phyloP scores from a whole-genome alignment of 345 rosid species.

The Bruguiera parviflora region DNA sequence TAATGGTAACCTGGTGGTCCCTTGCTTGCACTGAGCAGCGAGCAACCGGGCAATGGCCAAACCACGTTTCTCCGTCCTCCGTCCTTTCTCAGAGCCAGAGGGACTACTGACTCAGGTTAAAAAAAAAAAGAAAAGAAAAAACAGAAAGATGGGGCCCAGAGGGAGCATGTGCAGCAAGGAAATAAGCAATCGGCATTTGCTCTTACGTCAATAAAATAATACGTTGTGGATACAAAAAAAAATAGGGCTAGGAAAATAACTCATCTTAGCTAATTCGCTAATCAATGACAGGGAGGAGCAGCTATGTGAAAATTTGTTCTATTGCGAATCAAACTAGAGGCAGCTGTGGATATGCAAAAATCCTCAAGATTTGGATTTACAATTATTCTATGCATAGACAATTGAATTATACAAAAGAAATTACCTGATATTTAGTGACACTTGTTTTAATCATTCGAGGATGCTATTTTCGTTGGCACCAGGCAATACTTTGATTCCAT shows the following conservation, averaged over 20 bases:
- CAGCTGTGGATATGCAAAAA: background rate
- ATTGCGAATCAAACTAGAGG: too few species aligned
- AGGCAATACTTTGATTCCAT: conserved; percentile 76
- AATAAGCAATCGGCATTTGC: too few species aligned
- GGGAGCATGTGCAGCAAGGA: too few species aligned
- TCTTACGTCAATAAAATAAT: too few species aligned
- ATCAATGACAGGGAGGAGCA: too few species aligned
- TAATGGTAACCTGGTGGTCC: background rate
- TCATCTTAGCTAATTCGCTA: too few species aligned
- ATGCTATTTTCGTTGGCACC: conserved; percentile 38
- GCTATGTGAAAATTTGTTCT: too few species aligned
- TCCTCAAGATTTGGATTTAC: background rate
- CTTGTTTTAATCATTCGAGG: conserved; percentile 22
- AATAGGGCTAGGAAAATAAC: too few species aligned
- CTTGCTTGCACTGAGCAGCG: background rate
- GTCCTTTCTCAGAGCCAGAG: background rate
- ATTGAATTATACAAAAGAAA: background rate
- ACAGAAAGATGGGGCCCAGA: background rate
- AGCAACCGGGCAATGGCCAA: background rate
- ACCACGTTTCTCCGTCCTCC: background rate
- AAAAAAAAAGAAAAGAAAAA: background rate
- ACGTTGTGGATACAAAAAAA: too few species aligned
- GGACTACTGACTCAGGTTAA: background rate
- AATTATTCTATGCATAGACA: background rate
- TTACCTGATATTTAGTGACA: background rate